A percentile compares a stretch with the other conserved stretches of the same genome.
These are phyloP conservation scores for Vigna mungo DNA, from an alignment of 306 rosid species.

Conservation along the genomic window DNA sequence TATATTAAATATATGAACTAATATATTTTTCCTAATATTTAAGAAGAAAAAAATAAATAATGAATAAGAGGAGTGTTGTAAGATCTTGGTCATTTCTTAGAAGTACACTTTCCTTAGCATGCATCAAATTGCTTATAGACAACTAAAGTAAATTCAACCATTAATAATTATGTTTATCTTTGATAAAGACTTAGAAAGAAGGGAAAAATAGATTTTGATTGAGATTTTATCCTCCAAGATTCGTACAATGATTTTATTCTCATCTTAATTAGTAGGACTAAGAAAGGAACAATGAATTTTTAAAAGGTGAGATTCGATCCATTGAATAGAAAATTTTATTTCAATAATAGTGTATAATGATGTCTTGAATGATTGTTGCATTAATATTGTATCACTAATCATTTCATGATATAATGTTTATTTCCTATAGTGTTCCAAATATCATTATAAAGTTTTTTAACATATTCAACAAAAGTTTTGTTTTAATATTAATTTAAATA, in stretches of 20 bases:
- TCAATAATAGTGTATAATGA: neutral
- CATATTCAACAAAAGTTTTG: neutral
- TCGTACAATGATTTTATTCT: slow-evolving; percentile 15
- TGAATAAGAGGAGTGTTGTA: neutral
- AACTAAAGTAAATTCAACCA: neutral
- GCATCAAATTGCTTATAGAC: neutral
- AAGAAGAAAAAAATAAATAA: neutral
- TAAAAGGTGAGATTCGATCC: slow-evolving; percentile 1
- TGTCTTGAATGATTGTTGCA: neutral
- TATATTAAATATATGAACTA: too few species aligned
- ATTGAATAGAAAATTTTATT: neutral
- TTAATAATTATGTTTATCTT: neutral
- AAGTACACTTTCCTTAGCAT: neutral
- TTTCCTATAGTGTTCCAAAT: neutral
- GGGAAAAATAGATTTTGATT: neutral
- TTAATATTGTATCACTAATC: neutral
- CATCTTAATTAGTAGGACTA: neutral
- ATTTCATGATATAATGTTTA: neutral
- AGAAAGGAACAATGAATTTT: neutral
- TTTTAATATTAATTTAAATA: neutral
- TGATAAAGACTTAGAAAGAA: slow-evolving; percentile 14
- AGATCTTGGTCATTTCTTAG: neutral
- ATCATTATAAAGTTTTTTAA: neutral
- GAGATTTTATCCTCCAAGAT: slow-evolving; percentile 2
- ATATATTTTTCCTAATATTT: too few species aligned